Percentiles rank a stretch among this genome's conserved stretches.
These are phyloP conservation scores for Globisporangium recalcitrans DNA, from an alignment of 352 stramenopile genomes.

Conservation along the genomic window DNA sequence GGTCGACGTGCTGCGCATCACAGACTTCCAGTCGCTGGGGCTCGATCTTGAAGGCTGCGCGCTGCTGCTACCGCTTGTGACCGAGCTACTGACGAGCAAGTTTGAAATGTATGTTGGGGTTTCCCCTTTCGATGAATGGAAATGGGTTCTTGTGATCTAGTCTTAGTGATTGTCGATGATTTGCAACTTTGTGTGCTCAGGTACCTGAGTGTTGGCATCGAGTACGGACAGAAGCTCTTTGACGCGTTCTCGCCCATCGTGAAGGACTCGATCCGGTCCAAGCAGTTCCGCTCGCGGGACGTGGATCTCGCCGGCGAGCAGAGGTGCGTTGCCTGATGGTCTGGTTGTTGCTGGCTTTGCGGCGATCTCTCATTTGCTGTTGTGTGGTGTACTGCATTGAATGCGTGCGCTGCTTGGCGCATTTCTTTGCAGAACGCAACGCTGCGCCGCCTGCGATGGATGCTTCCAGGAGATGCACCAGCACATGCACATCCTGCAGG, in stretches of 20 bases:
- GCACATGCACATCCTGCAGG: constrained; percentile 31
- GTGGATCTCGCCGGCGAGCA: constrained; percentile 76
- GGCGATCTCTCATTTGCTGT: background rate
- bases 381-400: background rate
- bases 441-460: constrained; percentile 53
- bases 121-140: background rate
- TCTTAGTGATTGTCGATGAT: background rate
- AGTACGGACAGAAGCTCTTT: constrained; percentile 59
- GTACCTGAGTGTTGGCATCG: constrained; percentile 55
- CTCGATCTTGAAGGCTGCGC: constrained; percentile 72
- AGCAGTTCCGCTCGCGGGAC: constrained; percentile 42
- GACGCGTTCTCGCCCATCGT: constrained; percentile 71
- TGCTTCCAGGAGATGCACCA: constrained; percentile 69
- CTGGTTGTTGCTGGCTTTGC: too few species aligned
- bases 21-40: constrained; percentile 52
- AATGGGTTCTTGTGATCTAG: background rate
- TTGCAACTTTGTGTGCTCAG: constrained; percentile 16
- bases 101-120: constrained; percentile 49
- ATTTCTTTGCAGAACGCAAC: constrained; percentile 30
- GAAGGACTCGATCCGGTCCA: constrained; percentile 50
- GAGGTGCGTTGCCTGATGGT: constrained; percentile 25
- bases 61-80: constrained; percentile 71
- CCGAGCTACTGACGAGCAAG: constrained; percentile 57
- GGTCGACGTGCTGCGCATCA: constrained; percentile 64
- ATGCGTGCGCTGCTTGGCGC: background rate